phyloP scores from a whole-genome alignment of 2,329 filamentous ascomycete genomes.

The Sordariomycetes sp. region DNA sequence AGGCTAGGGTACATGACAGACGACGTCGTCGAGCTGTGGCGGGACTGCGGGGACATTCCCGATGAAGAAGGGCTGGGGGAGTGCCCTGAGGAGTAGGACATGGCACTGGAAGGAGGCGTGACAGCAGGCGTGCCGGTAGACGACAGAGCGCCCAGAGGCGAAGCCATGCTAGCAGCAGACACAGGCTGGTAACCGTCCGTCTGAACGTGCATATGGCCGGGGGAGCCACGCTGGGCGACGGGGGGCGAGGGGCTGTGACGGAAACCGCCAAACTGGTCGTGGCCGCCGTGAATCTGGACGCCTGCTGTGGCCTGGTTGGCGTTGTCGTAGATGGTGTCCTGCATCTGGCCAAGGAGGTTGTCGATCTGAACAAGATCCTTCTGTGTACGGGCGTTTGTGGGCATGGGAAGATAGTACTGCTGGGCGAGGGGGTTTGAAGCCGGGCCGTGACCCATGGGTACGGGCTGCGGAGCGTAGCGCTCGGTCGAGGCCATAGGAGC shows the following conservation, averaged over 20 bases:
- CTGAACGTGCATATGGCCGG: slow-evolving; percentile 17
- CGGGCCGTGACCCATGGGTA: slow-evolving; percentile 45
- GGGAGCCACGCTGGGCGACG: slow-evolving; percentile 26
- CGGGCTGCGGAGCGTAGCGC: slow-evolving; percentile 39
- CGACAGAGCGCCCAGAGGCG: slow-evolving; percentile 48
- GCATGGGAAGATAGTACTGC: slow-evolving; percentile 82
- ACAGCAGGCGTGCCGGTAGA: slow-evolving; percentile 66
- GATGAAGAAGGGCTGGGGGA: slow-evolving; percentile 65
- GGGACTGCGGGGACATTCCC: slow-evolving; percentile 57
- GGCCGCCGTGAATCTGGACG: slow-evolving; percentile 65
- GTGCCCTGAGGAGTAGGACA: slow-evolving; percentile 71
- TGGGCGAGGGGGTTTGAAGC: slow-evolving; percentile 51
- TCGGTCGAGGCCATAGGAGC: slow-evolving; percentile 29
- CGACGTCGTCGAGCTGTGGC: slow-evolving; percentile 49
- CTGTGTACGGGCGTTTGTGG: slow-evolving; percentile 80
- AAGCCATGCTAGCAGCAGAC: slow-evolving; percentile 48
- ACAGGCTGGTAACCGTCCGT: slow-evolving; percentile 26
- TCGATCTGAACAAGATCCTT: slow-evolving; percentile 90
- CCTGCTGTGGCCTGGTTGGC: slow-evolving; percentile 74
- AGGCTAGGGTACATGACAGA: slow-evolving; percentile 68
- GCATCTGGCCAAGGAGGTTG: slow-evolving; percentile 90
- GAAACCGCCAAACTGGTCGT: slow-evolving; percentile 51
- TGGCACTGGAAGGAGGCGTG: slow-evolving; percentile 65
- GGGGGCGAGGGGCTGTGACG: slow-evolving; percentile 48
- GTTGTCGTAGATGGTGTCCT: slow-evolving; percentile 91